Evolutionary conservation across 2,329 filamentous ascomycete species (phyloP), one percentile per base, ranked within the genome.

Genomic region (Colletotrichum viniferum): DNA sequence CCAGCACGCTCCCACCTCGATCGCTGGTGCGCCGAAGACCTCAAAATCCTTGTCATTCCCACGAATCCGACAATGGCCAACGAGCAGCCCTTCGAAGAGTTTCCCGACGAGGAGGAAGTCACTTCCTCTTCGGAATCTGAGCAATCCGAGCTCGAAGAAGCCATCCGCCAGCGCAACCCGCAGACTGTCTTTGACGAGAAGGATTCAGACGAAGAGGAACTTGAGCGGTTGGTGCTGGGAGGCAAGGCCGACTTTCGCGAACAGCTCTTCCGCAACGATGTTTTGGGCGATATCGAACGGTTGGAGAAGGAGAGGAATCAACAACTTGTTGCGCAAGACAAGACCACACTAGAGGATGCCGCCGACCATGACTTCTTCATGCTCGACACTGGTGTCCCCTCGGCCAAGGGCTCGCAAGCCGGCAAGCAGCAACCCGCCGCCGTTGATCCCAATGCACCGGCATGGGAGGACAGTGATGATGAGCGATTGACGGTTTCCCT

Each of bases 391-490:
- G 92, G 91, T 55, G 86, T 89, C 28, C 85, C 86, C 2, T 84
- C 85, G 26, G 79, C 80, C n/a, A 83, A 80, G 24, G 81, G 79
- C 30, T 79, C 85, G 32, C 79, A 83, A 13, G 69, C 79, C 12
- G 71, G 81, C 7, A 82, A 80, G 24, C 76, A 80, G 28, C 76
- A 77, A 3, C 61, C 72, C 32, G 79, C 73, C 10, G 43, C 69
- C 0, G 67, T 69, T 12, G 69, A 78, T 8, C 78, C 78, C 8
- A 86, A 89, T 56, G 87, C 87, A 24, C 89, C 93, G 4, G 94
- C 92, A 2, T 99, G 97, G 97, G 92, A 96, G 79, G 97, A 99
- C 83, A 98, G 96, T 84, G 97, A 99, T 80, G 97, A 99, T 81
- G 97, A 98, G 81, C 91, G 95, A 69, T 87, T 98, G 77, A 91